phyloP scores from a whole-genome alignment of 192 early-diverging fungal genomes.

The Phlyctochytrium arcticum region DNA sequence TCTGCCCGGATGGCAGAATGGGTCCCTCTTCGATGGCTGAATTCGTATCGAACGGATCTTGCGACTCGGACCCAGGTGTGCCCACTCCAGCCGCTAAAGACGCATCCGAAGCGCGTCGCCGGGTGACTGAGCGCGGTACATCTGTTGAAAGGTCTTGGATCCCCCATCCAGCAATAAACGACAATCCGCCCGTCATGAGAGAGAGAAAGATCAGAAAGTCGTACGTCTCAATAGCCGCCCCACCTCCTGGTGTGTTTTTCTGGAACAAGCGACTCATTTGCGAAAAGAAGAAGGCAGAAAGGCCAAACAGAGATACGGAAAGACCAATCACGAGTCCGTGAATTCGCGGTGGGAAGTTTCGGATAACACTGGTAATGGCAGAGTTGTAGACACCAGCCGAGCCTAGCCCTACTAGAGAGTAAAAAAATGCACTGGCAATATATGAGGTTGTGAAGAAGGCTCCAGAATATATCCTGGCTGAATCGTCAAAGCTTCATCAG shows the following conservation, averaged over 20 bases:
- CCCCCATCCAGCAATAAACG: conserved; percentile 11
- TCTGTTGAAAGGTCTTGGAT: conserved; percentile 5
- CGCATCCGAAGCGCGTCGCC: not conserved
- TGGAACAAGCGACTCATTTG: conserved; percentile 22
- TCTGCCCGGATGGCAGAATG: not conserved
- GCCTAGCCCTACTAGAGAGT: conserved; percentile 35
- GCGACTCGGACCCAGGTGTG: no score
- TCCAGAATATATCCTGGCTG: not conserved
- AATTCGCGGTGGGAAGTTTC: conserved; percentile 18
- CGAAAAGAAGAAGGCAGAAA: conserved; percentile 44
- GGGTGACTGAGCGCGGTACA: not conserved
- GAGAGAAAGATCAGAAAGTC: conserved; percentile 35
- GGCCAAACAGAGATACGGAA: conserved; percentile 33
- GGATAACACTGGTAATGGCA: conserved; percentile 26
- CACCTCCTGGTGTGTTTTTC: not conserved
- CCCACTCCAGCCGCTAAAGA: no score
- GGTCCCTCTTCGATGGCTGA: not conserved
- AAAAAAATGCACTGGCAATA: conserved; percentile 15
- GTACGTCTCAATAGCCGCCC: conserved; percentile 12
- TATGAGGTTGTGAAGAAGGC: no score
- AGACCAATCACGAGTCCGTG: conserved; percentile 41
- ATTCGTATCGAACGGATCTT: no score
- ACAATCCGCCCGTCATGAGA: conserved; percentile 12
- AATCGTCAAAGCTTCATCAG: not conserved
- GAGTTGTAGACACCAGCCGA: conserved; percentile 18